phyloP scores from a whole-genome alignment of 1,284 basidiomycete species.

The Leccinum subatratum region DNA sequence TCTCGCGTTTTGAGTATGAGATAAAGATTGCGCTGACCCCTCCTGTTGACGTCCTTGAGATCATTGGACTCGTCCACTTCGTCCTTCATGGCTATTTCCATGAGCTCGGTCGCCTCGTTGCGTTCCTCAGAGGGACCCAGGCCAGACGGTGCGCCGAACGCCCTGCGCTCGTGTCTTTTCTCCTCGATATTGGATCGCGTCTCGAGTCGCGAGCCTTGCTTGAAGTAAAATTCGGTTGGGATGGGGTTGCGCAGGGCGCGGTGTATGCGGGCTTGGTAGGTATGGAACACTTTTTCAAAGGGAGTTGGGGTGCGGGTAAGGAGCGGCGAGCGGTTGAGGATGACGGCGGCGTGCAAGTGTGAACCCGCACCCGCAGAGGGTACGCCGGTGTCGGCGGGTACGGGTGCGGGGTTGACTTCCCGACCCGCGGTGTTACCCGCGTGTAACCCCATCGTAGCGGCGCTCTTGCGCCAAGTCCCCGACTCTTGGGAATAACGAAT shows the following conservation, averaged over 20 bases:
- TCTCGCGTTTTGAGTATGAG: slow-evolving; percentile 61
- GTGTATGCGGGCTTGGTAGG: slow-evolving; percentile 80
- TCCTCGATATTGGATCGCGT: slow-evolving; percentile 76
- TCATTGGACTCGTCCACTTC: slow-evolving; percentile 62
- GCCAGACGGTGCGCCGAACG: slow-evolving; percentile 65
- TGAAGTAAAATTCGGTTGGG: slow-evolving; percentile 92
- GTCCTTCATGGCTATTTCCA: slow-evolving; percentile 56
- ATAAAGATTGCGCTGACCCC: slow-evolving; percentile 82
- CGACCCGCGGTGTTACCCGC: no score
- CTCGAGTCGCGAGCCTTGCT: slow-evolving; percentile 84
- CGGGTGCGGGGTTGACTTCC: no score
- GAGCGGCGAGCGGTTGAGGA: slow-evolving; percentile 82
- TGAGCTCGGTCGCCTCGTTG: slow-evolving; percentile 50
- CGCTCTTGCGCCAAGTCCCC: no score
- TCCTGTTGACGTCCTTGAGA: slow-evolving; percentile 74
- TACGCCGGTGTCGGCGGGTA: no score
- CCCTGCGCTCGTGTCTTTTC: slow-evolving; percentile 59
- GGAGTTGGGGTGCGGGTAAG: slow-evolving; percentile 72
- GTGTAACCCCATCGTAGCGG: no score
- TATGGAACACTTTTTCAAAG: slow-evolving; percentile 83
- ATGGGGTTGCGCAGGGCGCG: slow-evolving; percentile 87
- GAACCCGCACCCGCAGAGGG: no score
- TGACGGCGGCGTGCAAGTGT: slow-evolving; percentile 49
- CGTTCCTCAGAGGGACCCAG: slow-evolving; percentile 44
- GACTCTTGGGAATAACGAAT: no score